Evolutionary conservation across 2,329 filamentous ascomycete genomes (phyloP), one percentile per base, ranked within the genome.

Genomic region (Cladosporium sp.): DNA sequence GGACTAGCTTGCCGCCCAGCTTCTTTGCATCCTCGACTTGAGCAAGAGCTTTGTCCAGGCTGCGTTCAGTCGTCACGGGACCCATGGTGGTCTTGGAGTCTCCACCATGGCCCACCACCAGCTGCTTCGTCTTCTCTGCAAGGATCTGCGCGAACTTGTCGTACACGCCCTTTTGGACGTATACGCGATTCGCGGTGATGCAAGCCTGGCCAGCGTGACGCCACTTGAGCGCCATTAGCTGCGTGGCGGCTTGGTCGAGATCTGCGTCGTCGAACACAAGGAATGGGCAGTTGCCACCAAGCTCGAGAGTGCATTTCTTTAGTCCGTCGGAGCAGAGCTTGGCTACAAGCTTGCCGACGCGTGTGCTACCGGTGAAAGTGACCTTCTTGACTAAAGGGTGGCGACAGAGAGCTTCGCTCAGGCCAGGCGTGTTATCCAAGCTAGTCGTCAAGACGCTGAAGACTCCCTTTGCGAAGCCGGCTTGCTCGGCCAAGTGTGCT

Each of bases 231-330:
- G 79, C 75, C 78, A 82, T 78, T 21, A 83, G 78, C 60, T 78
- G 73, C 75, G 81, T 77, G 69, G 82, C 74, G n/a, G 84, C 84
- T 71, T 85, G 81, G 18, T 88, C 83, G 23, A 89, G 78, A 70
- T 88, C 83, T 12, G 86, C 87, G 74, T 89, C 87, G 67, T 88
- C 85, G 67, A 89, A 89, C 31, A 89, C 82, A 23, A 89, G 73
- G 71, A 88, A 87, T 0, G 87, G 87, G 66, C 87, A 89, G 73
- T 89, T 89, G 21, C 87, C 87, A 62, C 87, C 87, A 12, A 89
- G 79, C 71, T 89, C 87, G 8, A 89, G 79, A 0, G 87, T 89
- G 23, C 87, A 80, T 69, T 89, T 89, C 79, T 89, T 89, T 65
- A 89, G 73, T 0, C 84, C 85, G 53, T 86, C 82, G 0, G 85